Evolutionary conservation across 257 asterid species (phyloP), one percentile per base, ranked within the genome.

Genomic region (Penstemon davidsonii): DNA sequence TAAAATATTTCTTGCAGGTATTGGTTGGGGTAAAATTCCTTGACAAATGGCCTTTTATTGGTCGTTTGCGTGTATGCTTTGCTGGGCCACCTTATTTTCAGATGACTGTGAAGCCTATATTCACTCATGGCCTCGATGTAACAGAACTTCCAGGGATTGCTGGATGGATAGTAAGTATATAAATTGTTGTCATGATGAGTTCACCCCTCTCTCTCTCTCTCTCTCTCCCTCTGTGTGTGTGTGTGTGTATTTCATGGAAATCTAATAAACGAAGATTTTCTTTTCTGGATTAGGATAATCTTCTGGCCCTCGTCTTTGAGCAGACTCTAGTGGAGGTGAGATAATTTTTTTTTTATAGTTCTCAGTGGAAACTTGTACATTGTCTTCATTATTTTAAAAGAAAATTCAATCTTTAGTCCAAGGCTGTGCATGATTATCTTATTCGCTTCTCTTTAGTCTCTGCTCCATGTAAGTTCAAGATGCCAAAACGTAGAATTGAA

Each of bases 141-240:
- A 88, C 99, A 55, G 97, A 87, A 86, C 85, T 94, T 78, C 99
- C 99, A 37, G 99, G 99, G 47, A 84, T 94, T 46, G 97, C 99
- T 59, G 97, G 97, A 80, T 94, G 99, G 99, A 83, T 94, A 61
- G 99, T 94, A 63, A 81, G 95, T 81, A n/a, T 79, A 79, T 62
- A 43, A 12, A 51, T 5, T 62, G 59, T 55, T 49, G 15, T 10
- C 66, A n/a, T 45, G 55, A 13, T 11, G 39, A 15, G 40, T 49
- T 64, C 58, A 37, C 43, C 59, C 36, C 36, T 50, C 53, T 43
- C 51, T 42, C 18, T 15, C 46, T 65, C 40, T 62, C 69, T 52
- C 52, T 60, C 66, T 7, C 62, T 51, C 8, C 44, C 37, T 19
- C 8, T 63, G 6, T 49, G 40, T 49, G 60, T 42, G n/a, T n/a